phyloP scores from a whole-genome alignment of 352 stramenopile species.

The Phytophthora ramorum region DNA sequence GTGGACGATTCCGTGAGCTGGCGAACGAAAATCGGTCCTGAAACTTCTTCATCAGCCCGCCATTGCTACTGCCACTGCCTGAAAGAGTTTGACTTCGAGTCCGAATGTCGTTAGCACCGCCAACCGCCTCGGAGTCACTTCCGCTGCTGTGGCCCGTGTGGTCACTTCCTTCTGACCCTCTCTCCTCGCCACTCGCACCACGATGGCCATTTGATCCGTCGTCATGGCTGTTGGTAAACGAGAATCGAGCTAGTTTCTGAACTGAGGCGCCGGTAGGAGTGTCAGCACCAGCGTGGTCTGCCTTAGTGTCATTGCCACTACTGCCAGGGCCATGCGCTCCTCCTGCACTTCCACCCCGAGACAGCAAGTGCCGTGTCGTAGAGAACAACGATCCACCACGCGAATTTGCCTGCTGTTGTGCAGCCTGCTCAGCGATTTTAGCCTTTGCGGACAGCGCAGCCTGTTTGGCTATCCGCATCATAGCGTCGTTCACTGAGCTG shows the following conservation, averaged over 20 bases:
- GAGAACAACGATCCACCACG: slow-evolving; percentile 71
- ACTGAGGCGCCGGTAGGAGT: slow-evolving; percentile 66
- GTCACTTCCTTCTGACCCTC: slow-evolving; percentile 43
- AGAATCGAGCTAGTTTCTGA: slow-evolving; percentile 57
- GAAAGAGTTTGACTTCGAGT: slow-evolving; percentile 29
- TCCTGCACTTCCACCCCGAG: slow-evolving; percentile 37
- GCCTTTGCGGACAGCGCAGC: slow-evolving; percentile 81
- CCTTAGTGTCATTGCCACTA: slow-evolving; percentile 36
- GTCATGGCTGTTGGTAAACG: slow-evolving; percentile 46
- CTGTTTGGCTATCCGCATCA: slow-evolving; percentile 85
- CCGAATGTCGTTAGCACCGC: slow-evolving; percentile 17
- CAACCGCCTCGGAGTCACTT: slow-evolving; percentile 49
- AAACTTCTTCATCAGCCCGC: slow-evolving; percentile 85
- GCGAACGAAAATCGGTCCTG: slow-evolving; percentile 73
- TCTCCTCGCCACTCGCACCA: slow-evolving; percentile 46
- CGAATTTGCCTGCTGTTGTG: slow-evolving; percentile 68
- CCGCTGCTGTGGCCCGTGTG: slow-evolving; percentile 52
- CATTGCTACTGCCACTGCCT: slow-evolving; percentile 36
- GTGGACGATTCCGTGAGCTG: slow-evolving; percentile 54
- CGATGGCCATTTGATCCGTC: slow-evolving; percentile 38
- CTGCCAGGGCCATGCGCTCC: slow-evolving; percentile 26
- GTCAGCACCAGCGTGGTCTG: slow-evolving; percentile 38
- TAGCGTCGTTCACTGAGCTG: slow-evolving; percentile 77
- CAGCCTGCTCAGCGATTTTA: slow-evolving; percentile 82
- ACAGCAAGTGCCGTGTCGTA: slow-evolving; percentile 77